Percentiles rank a stretch among this genome's conserved stretches.
Evolutionary conservation across 176 grass and related monocot species (phyloP).

Genomic region (Triticum monococcum): DNA sequence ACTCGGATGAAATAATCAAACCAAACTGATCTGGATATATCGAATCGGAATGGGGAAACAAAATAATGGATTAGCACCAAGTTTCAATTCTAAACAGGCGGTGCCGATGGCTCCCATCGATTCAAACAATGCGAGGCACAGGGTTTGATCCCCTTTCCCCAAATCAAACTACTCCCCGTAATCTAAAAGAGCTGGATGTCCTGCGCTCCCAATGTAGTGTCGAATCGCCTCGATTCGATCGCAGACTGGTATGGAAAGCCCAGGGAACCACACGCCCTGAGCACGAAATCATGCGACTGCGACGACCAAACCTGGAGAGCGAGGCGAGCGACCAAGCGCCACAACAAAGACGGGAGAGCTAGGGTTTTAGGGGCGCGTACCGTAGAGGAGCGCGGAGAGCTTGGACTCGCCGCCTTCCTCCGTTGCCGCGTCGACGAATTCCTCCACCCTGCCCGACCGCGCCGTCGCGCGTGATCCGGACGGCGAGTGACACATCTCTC

Average conservation of each 20-base stretch:
- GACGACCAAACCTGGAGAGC: not conserved
- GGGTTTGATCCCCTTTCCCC: not conserved
- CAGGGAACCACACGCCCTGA: not conserved
- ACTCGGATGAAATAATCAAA: not conserved
- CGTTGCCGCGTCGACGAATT: not conserved
- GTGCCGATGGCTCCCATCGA: not conserved
- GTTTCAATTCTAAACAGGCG: not conserved
- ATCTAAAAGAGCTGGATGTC: not conserved
- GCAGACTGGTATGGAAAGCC: not conserved
- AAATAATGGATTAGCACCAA: not conserved
- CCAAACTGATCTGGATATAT: not conserved
- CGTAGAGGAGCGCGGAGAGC: conserved; percentile 45
- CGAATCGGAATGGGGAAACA: not conserved
- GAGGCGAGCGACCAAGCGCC: not conserved
- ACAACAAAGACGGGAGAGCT: not conserved
- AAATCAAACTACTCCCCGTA: not conserved
- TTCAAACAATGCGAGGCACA: not conserved
- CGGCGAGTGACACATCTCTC: conserved; percentile 35
- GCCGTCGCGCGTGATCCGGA: conserved; percentile 40
- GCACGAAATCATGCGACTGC: not conserved
- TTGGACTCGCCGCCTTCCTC: conserved; percentile 32
- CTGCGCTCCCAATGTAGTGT: not conserved
- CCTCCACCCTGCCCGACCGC: conserved; percentile 15
- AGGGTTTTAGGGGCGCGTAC: conserved; percentile 30
- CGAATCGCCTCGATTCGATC: not conserved